Conservation (phyloP, 352 stramenopile species). For the Pythium inflatum region DNA sequence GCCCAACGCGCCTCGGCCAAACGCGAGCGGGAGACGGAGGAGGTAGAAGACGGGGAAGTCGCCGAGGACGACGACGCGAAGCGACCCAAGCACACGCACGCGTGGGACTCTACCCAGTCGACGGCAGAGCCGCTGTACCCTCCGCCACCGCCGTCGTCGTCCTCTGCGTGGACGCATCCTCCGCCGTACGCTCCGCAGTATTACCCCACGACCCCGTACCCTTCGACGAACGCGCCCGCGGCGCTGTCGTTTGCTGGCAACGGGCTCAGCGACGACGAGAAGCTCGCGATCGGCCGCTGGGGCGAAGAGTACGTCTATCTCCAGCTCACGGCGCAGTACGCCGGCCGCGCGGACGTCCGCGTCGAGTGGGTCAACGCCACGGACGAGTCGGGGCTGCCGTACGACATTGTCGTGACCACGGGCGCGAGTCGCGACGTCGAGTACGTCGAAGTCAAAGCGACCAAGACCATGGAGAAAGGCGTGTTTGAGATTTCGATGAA, state of each 20-base stretch:
- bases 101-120: constrained; percentile 22
- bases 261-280: constrained; percentile 76
- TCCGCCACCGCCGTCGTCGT: neutral
- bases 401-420: constrained; percentile 68
- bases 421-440: constrained; percentile 56
- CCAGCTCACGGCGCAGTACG: constrained; percentile 58
- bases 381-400: constrained; percentile 82
- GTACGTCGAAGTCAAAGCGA: constrained; percentile 88
- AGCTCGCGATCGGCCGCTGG: constrained; percentile 78
- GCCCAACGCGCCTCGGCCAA: neutral
- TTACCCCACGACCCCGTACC: neutral
- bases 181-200: neutral
- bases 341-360: constrained; percentile 36
- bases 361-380: constrained; percentile 79
- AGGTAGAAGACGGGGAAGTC: constrained; percentile 65
- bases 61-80: constrained; percentile 35
- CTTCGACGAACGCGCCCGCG: too few relatives aligned
- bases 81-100: constrained; percentile 21
- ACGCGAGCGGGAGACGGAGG: constrained; percentile 22
- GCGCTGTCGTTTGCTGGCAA: constrained; percentile 37
- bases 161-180: neutral
- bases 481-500: constrained; percentile 92
- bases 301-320: constrained; percentile 85
- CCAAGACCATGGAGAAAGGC: constrained; percentile 85
- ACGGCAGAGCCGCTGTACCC: too few relatives aligned